phyloP scores from a whole-genome alignment of 2,329 filamentous ascomycete species.

The Cercospora sesami region DNA sequence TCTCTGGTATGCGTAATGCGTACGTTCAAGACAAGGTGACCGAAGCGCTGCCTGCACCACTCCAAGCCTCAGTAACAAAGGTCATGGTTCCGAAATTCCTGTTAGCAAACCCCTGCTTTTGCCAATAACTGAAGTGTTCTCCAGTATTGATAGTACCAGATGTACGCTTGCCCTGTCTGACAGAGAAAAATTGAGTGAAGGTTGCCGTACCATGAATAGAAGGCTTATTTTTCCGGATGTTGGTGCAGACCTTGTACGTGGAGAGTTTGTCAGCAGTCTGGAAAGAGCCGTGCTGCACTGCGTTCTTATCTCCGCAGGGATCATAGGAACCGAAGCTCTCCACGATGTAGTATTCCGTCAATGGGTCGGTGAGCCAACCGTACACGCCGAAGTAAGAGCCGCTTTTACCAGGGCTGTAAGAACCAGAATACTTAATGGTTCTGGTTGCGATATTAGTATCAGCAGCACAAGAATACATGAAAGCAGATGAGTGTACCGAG shows the following conservation, averaged over 20 bases:
- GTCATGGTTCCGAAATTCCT: background rate
- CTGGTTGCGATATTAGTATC: background rate
- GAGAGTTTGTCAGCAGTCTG: background rate
- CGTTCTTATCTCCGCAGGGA: background rate
- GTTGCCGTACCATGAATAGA: background rate
- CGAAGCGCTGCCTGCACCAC: background rate
- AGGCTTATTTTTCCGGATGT: background rate
- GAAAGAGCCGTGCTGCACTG: background rate
- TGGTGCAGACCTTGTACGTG: background rate
- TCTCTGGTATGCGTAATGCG: background rate
- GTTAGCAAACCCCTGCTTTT: background rate
- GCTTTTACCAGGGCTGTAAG: background rate
- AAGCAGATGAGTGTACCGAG: background rate
- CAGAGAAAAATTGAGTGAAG: background rate
- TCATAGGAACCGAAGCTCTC: background rate
- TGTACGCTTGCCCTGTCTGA: background rate
- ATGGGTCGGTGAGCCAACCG: background rate
- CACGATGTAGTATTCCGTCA: background rate
- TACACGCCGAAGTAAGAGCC: background rate
- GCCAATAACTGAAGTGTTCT: background rate
- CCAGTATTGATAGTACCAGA: background rate
- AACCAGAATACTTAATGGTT: background rate
- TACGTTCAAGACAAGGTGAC: background rate
- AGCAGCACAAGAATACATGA: background rate
- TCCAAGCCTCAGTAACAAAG: background rate